Evolutionary conservation across 1,284 basidiomycete genomes (phyloP), one percentile per base, ranked within the genome.

Genomic region (Cerrena zonata): DNA sequence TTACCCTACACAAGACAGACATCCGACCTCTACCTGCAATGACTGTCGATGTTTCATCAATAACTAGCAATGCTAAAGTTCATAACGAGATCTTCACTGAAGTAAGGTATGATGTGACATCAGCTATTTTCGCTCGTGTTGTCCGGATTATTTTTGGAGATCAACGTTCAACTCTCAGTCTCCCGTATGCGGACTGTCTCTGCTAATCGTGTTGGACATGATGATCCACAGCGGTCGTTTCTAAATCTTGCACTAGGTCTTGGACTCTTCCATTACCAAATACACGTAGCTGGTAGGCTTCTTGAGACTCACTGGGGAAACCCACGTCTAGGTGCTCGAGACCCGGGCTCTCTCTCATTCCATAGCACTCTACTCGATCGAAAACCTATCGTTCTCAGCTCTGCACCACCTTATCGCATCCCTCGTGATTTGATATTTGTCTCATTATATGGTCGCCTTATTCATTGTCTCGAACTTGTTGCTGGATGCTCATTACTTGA

Each of bases 261-360:
- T 1, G 72, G 70, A 0, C 55, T 74, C 2, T 74, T 74, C 53
- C 71, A 73, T 51, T 59, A 58, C 19, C 67, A 72, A 51, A 69
- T 73, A 44, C 63, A 69, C 1, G 62, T 63, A 5, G 56, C 61
- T 2, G 60, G 64, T 42, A 66, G 67, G 0, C 27, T 67, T 4
- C 45, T 75, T 2, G 48, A 61, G 5, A 55, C 47, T 0, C 55
- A 58, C 47, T 57, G 30, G 25, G 57, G 55, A 1, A 41, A 51
- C 15, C 47, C 51, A 0, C 25, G 22, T 25, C 27, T 45, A 12
- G 47, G 64, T 18, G 48, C 56, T 7, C 60, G 60, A 2, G 63
- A 70, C 50, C 71, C 70, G 5, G 65, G 63, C 1, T 68, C 56
- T 1, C 61, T 71, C 2, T 49, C 49, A 7, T 69, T 65, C 39